phyloP scores from a whole-genome alignment of 257 asterid species.

The Nicotiana noctiflora region DNA sequence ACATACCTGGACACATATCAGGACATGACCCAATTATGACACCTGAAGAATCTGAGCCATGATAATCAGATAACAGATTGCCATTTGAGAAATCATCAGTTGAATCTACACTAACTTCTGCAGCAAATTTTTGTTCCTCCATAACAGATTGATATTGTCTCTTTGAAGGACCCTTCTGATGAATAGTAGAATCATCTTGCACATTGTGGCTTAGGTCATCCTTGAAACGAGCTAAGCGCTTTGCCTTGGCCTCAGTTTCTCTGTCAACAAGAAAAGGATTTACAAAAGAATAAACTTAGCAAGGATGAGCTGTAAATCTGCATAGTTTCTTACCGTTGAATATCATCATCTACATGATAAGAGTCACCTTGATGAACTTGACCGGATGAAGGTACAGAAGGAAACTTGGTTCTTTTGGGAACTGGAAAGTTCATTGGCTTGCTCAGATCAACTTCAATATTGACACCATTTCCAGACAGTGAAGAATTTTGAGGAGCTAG shows the following conservation, averaged over 20 bases:
- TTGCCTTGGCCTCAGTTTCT: constrained; percentile 81
- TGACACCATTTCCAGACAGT: constrained; percentile 23
- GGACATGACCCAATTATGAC: constrained; percentile 76
- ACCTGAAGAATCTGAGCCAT: constrained; percentile 42
- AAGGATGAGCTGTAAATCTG: not conserved
- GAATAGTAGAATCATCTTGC: constrained; percentile 25
- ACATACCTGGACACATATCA: constrained; percentile 96
- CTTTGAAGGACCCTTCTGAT: constrained; percentile 43
- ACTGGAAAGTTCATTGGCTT: constrained; percentile 39
- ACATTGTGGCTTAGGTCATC: constrained; percentile 55
- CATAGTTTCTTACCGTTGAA: constrained; percentile 45
- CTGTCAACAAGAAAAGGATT: constrained; percentile 31
- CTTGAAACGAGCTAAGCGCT: constrained; percentile 85
- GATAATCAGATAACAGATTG: constrained; percentile 35
- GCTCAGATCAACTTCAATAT: constrained; percentile 31
- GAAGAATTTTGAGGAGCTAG: constrained; percentile 38
- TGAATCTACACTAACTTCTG: constrained; percentile 36
- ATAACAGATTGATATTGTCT: constrained; percentile 32
- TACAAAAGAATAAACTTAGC: not conserved
- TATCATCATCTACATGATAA: constrained; percentile 38
- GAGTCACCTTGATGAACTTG: constrained; percentile 37
- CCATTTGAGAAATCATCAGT: constrained; percentile 39
- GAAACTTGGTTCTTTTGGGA: constrained; percentile 65
- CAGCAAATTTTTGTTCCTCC: constrained; percentile 33
- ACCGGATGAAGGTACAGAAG: constrained; percentile 41